These are phyloP conservation scores for Sphagnum fallax DNA, from an alignment of 228 moss, liverwort and hornwort genomes.

Conservation along the genomic window DNA sequence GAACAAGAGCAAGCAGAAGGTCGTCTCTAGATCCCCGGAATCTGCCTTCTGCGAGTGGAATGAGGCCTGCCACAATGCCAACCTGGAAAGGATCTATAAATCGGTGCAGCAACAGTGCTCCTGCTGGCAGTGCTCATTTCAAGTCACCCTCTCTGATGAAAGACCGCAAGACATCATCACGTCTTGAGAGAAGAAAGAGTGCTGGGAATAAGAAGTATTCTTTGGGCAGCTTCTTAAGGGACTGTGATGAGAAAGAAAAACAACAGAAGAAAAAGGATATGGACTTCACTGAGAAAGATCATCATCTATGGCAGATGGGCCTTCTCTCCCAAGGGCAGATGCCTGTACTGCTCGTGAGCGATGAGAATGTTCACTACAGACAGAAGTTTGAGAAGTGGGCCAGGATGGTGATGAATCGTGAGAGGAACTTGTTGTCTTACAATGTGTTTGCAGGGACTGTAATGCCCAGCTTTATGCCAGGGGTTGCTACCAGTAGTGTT, in stretches of 20 bases:
- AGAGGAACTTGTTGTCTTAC: conserved; percentile 37
- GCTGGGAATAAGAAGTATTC: conserved; percentile 38
- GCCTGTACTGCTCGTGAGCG: conserved; percentile 26
- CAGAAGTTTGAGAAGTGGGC: conserved; percentile 67
- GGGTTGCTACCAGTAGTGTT: conserved; percentile 20
- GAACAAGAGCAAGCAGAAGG: background rate
- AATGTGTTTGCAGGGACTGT: conserved; percentile 14
- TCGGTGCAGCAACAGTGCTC: background rate
- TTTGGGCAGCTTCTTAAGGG: conserved; percentile 32
- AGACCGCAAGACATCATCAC: background rate
- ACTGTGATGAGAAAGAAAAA: conserved; percentile 35
- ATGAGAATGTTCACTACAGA: conserved; percentile 41
- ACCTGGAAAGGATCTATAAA: background rate
- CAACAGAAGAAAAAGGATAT: conserved; percentile 11
- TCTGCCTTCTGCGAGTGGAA: background rate
- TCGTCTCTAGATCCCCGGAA: background rate
- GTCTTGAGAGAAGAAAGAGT: conserved; percentile 2
- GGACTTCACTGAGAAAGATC: conserved; percentile 49
- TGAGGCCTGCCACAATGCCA: background rate
- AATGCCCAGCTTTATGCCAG: conserved; percentile 21
- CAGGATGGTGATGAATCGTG: conserved; percentile 40
- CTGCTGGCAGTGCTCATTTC: background rate
- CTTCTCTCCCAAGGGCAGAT: conserved; percentile 28
- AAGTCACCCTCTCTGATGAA: background rate
- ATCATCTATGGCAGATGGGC: conserved; percentile 65